Base-by-base conservation (phyloP, 768 basidiomycete species). In the Sistotremastrum suecicum region DNA sequence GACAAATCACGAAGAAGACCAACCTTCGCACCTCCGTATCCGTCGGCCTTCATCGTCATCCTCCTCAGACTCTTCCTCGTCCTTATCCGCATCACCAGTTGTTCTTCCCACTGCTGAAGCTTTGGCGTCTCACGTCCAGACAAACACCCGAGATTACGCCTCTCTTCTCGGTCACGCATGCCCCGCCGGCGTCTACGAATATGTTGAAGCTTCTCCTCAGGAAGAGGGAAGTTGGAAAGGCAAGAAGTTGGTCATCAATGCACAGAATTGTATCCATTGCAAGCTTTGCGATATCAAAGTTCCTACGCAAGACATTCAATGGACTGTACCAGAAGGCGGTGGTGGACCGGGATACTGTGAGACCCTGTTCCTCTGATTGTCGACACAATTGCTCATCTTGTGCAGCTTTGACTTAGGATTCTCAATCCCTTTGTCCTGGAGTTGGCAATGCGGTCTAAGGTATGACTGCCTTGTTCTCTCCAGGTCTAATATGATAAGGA, bases 1-100 rank as follows among this genome's bases (percentile, higher is more conserved):
- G 0, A 97, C 94, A 10, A 94, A 94, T 58, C 94, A 98, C 56
- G 80, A 84, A n/a, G 94, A 99, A 60, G 90, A 97, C 60, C 90
- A 97, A 60, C 89, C 83, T 3, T 68, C 88, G 9, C 95, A 99
- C 63, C 68, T 98, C 41, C 71, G 83, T 33, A 75, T 95, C 59
- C 78, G 63, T 39, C 20, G 20, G 20, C 20, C 20, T 20, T 20
- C 20, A 20, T 20, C 20, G 20, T 20, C 20, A 20, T 20, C 20
- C 20, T 20, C 20, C 20, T 20, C 20, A 20, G 20, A 20, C 20
- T 20, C 20, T 20, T 20, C 20, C 20, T 20, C 20, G 20, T 20
- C 20, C 44, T n/a, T 37, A 38, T 20, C 36, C 44, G 11, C 36
- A 33, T 20, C 12, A 11, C 7, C 39, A 45, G 28, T 20, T 6